Evolutionary conservation across 495 filamentous ascomycete genomes (phyloP).

Genomic region (Pyrenula aspistea): DNA sequence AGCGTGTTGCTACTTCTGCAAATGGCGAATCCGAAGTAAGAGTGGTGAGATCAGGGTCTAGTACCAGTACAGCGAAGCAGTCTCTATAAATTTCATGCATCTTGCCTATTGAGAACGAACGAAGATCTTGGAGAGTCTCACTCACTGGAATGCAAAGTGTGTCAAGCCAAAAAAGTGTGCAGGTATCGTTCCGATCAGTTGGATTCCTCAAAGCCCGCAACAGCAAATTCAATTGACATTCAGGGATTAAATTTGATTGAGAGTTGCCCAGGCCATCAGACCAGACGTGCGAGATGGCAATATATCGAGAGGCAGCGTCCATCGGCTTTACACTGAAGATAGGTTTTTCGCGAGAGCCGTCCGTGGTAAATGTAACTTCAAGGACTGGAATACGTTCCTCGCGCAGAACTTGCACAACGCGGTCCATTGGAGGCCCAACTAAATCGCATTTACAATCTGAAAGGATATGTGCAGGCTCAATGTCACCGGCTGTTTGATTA

Average conservation of each 20-base stretch:
- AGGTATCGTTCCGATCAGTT: not conserved
- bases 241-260: slow-evolving; percentile 4
- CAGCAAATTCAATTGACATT: slow-evolving; percentile 8
- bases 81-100: slow-evolving; percentile 14
- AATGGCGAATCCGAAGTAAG: not conserved
- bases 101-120: slow-evolving; percentile 10
- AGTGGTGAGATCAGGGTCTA: slow-evolving; percentile 14
- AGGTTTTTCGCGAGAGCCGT: not conserved
- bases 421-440: not conserved
- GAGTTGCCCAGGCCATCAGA: slow-evolving; percentile 12
- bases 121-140: slow-evolving; percentile 2
- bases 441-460: not conserved
- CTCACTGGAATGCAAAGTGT: slow-evolving; percentile 19
- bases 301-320: slow-evolving; percentile 2
- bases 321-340: not conserved
- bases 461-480: not conserved
- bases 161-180: slow-evolving; percentile 19
- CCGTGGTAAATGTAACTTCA: not conserved
- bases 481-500: not conserved
- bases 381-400: not conserved
- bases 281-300: slow-evolving; percentile 12
- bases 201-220: not conserved
- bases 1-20: slow-evolving; percentile 10
- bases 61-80: slow-evolving; percentile 15
- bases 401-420: not conserved